A percentile compares a stretch with the other conserved stretches of the same genome.
Evolutionary conservation across 306 rosid genomes (phyloP).

Genomic region (Cucurbita argyrosperma): DNA sequence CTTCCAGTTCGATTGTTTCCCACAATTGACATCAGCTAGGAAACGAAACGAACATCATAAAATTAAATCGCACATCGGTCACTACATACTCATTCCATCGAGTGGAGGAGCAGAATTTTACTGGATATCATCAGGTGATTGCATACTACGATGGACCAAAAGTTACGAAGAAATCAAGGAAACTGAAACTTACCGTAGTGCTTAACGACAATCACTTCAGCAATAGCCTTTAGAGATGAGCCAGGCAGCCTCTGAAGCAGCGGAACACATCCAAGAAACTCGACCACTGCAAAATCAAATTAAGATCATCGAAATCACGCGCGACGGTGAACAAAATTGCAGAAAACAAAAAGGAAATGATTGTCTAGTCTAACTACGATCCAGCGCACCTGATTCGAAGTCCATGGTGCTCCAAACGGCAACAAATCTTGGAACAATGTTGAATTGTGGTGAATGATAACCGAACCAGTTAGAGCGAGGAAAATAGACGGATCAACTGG

Average conservation of each 20-base stretch:
- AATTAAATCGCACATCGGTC: neutral
- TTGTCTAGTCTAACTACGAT: neutral
- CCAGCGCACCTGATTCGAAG: neutral
- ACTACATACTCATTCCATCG: neutral
- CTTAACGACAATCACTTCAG: conserved; percentile 39
- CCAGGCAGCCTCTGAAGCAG: conserved; percentile 72
- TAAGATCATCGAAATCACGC: neutral
- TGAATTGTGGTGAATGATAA: neutral
- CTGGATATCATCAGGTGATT: neutral
- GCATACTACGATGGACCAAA: neutral
- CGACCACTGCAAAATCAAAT: conserved; percentile 44
- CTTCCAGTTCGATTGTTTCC: neutral
- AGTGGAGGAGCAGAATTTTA: neutral
- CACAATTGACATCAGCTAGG: neutral
- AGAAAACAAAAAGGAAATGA: neutral
- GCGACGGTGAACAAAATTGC: neutral
- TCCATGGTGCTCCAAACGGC: neutral
- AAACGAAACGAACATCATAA: neutral
- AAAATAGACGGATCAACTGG: neutral
- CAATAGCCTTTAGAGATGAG: conserved; percentile 48
- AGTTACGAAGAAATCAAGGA: neutral
- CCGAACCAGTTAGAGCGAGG: neutral
- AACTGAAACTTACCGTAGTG: conserved; percentile 30
- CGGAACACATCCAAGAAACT: conserved; percentile 70
- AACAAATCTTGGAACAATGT: too few relatives aligned